Evolutionary conservation across 1,139 yeast species (phyloP).

Genomic region (Protomyces pachydermus): DNA sequence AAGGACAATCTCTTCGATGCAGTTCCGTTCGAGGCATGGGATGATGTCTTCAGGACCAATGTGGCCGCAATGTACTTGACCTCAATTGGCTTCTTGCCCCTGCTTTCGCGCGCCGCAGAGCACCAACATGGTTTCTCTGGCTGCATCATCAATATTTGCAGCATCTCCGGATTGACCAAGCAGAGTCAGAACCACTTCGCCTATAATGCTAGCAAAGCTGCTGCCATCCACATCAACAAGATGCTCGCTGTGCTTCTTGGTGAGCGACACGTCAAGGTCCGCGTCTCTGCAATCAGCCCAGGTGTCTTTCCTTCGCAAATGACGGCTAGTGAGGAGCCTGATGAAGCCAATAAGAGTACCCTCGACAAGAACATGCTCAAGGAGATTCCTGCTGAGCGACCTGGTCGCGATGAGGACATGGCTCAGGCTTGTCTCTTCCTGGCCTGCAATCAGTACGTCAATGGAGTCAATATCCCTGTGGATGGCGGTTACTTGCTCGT

Average conservation of each 20-base stretch:
- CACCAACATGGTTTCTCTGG: slow-evolving; percentile 23
- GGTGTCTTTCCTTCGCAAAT: slow-evolving; percentile 34
- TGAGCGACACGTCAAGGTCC: slow-evolving; percentile 35
- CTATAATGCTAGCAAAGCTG: slow-evolving; percentile 33
- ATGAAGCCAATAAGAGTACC: slow-evolving; percentile 15
- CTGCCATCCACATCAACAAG: slow-evolving; percentile 33
- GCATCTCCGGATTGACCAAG: slow-evolving; percentile 25
- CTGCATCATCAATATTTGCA: slow-evolving; percentile 22
- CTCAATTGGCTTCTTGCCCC: slow-evolving; percentile 22
- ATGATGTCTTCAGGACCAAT: slow-evolving; percentile 20
- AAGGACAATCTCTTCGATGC: slow-evolving; percentile 13
- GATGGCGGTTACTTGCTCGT: slow-evolving; percentile 33
- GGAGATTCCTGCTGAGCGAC: slow-evolving; percentile 31
- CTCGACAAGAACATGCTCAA: slow-evolving; percentile 21
- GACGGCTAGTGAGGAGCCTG: slow-evolving; percentile 29
- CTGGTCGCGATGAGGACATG: slow-evolving; percentile 33
- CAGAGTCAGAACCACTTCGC: slow-evolving; percentile 55
- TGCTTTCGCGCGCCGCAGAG: slow-evolving; percentile 14
- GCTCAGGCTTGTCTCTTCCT: slow-evolving; percentile 9
- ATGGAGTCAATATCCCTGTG: slow-evolving; percentile 6
- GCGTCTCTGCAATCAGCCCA: slow-evolving; percentile 33
- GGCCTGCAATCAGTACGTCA: neutral
- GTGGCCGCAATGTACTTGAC: slow-evolving; percentile 31
- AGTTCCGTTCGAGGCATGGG: slow-evolving; percentile 14
- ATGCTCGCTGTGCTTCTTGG: slow-evolving; percentile 32